Conservation (phyloP, 1,284 basidiomycete species). For the Ceratobasidium sp. region DNA sequence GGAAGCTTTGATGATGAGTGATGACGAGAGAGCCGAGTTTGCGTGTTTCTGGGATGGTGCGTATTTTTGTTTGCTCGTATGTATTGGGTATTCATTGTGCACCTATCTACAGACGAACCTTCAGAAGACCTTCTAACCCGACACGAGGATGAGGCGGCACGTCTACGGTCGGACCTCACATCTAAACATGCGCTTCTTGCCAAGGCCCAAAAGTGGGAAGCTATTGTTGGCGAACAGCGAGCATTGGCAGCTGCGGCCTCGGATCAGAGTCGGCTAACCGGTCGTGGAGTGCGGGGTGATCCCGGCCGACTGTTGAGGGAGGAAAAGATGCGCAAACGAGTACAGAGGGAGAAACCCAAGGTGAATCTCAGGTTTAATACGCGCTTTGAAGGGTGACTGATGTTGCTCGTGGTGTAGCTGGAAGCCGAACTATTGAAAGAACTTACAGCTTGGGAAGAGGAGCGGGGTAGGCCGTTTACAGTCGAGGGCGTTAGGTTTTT, state of each 20-base stretch:
- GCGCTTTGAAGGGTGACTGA: conserved; percentile 8
- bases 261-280: conserved; percentile 78
- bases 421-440: conserved; percentile 84
- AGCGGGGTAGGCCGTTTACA: conserved; percentile 77
- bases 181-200: conserved; percentile 79
- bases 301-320: conserved; percentile 83
- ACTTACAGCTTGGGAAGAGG: conserved; percentile 89
- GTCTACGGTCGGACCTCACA: conserved; percentile 65
- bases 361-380: conserved; percentile 58
- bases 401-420: conserved; percentile 61
- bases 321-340: conserved; percentile 97
- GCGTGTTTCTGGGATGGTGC: conserved; percentile 80
- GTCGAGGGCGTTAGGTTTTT: conserved; percentile 87
- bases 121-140: conserved; percentile 86
- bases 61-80: conserved; percentile 44
- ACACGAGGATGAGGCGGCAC: conserved; percentile 87
- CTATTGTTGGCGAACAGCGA: conserved; percentile 89
- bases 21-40: conserved; percentile 83
- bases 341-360: conserved; percentile 92
- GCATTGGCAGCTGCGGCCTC: conserved; percentile 82
- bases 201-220: conserved; percentile 86
- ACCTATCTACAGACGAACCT: conserved; percentile 72
- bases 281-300: conserved; percentile 75
- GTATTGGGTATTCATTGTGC: background rate
- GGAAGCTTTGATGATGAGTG: conserved; percentile 86